Conservation (phyloP, 2,329 filamentous ascomycete genomes). For the Calycina marina region DNA sequence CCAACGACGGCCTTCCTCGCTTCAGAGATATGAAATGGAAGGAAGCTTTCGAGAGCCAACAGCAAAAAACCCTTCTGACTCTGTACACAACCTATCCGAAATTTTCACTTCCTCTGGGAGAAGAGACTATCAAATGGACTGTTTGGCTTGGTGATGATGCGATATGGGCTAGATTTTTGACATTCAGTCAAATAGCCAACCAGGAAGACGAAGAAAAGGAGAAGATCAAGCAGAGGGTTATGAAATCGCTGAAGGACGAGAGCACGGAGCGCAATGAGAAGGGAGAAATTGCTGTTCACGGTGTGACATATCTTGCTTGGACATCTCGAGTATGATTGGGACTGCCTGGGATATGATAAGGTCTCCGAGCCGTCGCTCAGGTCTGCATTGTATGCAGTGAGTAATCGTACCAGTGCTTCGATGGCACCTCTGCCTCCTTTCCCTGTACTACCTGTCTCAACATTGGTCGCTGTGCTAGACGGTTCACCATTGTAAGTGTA, state of each 20-base stretch:
- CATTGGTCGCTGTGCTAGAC: too few relatives aligned
- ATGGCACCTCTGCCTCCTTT: too few relatives aligned
- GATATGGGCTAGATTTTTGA: slow-evolving; percentile 49
- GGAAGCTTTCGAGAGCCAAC: slow-evolving; percentile 45
- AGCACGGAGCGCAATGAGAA: slow-evolving; percentile 44
- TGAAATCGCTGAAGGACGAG: slow-evolving; percentile 35
- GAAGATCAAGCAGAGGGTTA: slow-evolving; percentile 34
- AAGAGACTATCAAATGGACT: slow-evolving; percentile 40
- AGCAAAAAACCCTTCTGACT: slow-evolving; percentile 34
- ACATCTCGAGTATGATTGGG: slow-evolving; percentile 28
- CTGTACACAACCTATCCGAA: slow-evolving; percentile 26
- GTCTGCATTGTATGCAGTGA: too few relatives aligned
- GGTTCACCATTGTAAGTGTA: too few relatives aligned
- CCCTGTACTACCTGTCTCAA: too few relatives aligned
- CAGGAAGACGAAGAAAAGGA: slow-evolving; percentile 34
- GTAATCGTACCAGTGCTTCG: too few relatives aligned
- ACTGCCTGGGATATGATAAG: neutral
- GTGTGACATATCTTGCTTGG: slow-evolving; percentile 49
- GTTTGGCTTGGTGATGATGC: slow-evolving; percentile 42
- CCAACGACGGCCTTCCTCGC: slow-evolving; percentile 43
- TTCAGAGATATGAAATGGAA: slow-evolving; percentile 54
- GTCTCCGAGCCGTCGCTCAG: too few relatives aligned
- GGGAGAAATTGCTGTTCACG: slow-evolving; percentile 50
- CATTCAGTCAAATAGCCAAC: slow-evolving; percentile 53
- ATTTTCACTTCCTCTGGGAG: slow-evolving; percentile 47